Evolutionary conservation across 2,329 filamentous ascomycete species (phyloP), one percentile per base, ranked within the genome.

Genomic region (Hymenoscyphus repandus): DNA sequence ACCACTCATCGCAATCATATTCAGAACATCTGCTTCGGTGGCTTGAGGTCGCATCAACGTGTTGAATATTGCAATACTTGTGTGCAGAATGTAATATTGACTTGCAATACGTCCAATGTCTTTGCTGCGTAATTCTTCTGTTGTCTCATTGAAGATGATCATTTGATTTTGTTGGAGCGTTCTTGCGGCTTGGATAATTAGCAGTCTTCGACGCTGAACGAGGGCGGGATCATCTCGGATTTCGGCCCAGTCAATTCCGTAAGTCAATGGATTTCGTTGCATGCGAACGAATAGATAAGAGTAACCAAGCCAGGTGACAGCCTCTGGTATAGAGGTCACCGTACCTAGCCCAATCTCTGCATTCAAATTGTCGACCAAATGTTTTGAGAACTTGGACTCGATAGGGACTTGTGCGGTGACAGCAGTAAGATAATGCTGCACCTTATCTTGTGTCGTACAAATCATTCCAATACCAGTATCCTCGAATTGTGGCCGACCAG

Each of bases 401-500:
- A 99, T 99, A 0, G 95, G 93, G 58, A 95, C 86, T 66, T 99
- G 93, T 58, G 96, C 88, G 9, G 93, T 99, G 2, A 99, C 88
- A 2, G 93, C 91, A 37, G 86, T 86, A 41, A 97, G 75, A 66
- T 99, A 99, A 67, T 99, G 92, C 30, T 86, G 74, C 7, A 99
- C 74, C 66, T 91, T 96, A 68, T 96, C 91, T n/a, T 91, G 86
- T 0, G 90, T 95, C 0, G 95, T 99, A 63, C 90, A 95, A 58
- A 99, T 99, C 76, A 96, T 96, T 57, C 95, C 95, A 60, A 97
- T 96, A 75, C 93, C 93, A 33, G 87, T 93, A 64, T 97, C 93
- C 66, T 97, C 91, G 61, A 96, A 99, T 66, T 99, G 93, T 37
- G 95, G 93, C 68, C 93, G 87, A 75, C 93, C 93, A 53, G 93